Base-by-base conservation (phyloP, 345 rosid species). In the Eucalyptus globulus region DNA sequence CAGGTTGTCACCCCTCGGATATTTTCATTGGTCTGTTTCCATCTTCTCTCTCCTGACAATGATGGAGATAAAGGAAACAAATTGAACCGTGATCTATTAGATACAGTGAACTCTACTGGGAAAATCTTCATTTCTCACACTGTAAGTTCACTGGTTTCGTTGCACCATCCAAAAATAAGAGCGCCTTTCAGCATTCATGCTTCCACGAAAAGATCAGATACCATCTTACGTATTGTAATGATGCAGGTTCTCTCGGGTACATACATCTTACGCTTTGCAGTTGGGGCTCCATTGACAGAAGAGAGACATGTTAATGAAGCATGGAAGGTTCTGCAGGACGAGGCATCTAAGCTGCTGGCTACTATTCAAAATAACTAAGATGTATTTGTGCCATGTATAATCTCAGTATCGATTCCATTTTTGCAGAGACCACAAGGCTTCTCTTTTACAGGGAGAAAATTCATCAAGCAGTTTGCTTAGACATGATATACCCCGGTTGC, bases 251-350 rank as follows among this genome's bases (percentile, higher is more conserved):
- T 97, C 86, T 96, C 98, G 2, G 96, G 95, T 27, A 94, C 88
- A 67, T 93, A 93, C 88, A 91, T 95, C 34, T 91, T 96, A 34
- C 94, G 99, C 19, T 95, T 96, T 88, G 98, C 98, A 6, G 93
- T 96, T 24, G 99, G 98, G 53, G 99, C 98, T 21, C 98, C 99
- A 86, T 87, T 96, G 93, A 97, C 98, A 8, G 98, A 97, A 90
- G 97, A 94, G 91, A 95, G 96, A 88, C 99, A 96, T 86, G 94
- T 97, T 86, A 92, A 88, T 87, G 97, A 93, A 80, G 96, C 99
- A 51, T 97, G 99, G 97, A 93, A 95, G 90, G 90, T 94, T 87
- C 88, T 96, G 88, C 96, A 96, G 92, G 95, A 92, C 22, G 89
- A 94, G 90, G 96, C 97, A 86, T 91, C 97, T 76, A 54, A 93